These are phyloP conservation scores for Calonectria pteridis DNA, from an alignment of 2,329 filamentous ascomycete species.

Conservation along the genomic window DNA sequence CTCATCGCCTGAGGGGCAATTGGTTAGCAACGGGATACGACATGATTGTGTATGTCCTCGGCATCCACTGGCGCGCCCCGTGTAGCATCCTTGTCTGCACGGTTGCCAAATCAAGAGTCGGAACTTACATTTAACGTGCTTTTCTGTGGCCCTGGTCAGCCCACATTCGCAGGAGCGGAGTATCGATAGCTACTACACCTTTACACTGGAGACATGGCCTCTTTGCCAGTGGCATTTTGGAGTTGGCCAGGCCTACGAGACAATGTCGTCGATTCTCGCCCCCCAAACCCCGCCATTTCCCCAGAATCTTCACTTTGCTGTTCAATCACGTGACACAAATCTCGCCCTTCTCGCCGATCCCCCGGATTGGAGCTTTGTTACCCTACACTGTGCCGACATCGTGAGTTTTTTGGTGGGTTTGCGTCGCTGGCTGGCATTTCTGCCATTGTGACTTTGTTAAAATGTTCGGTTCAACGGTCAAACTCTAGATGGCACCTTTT, in stretches of 20 bases:
- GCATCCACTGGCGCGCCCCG: not conserved
- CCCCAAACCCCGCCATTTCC: constrained; percentile 28
- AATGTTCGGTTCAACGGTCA: not conserved
- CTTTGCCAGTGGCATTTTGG: constrained; percentile 49
- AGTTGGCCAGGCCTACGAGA: not conserved
- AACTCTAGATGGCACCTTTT: not conserved
- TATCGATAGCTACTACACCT: constrained; percentile 39
- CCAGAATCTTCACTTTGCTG: constrained; percentile 14
- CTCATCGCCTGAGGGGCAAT: constrained; percentile 49
- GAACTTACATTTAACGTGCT: constrained; percentile 52
- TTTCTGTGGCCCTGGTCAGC: constrained; percentile 43
- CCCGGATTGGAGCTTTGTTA: not conserved
- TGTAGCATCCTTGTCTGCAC: constrained; percentile 11
- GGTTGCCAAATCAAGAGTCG: not conserved
- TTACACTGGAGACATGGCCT: constrained; percentile 52
- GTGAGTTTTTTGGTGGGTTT: constrained; percentile 8
- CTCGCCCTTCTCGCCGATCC: constrained; percentile 26
- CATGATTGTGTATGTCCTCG: not conserved
- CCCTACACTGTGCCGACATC: constrained; percentile 6
- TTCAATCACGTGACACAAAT: constrained; percentile 9
- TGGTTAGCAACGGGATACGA: not conserved
- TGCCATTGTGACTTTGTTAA: no score
- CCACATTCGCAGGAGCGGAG: not conserved
- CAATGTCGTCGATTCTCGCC: constrained; percentile 13
- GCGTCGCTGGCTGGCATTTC: not conserved